Percentiles rank a stretch among this genome's conserved stretches.
phyloP scores from a whole-genome alignment of 2,329 filamentous ascomycete genomes.

The Aureobasidium sp. region DNA sequence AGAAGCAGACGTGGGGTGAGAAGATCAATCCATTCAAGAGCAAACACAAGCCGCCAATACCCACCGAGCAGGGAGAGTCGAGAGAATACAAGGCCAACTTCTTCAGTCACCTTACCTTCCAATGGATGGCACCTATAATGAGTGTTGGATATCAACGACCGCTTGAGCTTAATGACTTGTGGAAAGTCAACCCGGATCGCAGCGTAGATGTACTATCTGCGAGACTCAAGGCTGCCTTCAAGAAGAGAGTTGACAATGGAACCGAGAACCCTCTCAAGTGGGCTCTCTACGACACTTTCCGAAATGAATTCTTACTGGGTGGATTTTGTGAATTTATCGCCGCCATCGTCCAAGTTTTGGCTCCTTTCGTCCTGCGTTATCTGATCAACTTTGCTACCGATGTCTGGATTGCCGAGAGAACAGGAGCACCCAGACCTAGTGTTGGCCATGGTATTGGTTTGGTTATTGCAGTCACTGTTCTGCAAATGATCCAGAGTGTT shows the following conservation, averaged over 20 bases:
- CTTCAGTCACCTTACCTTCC: slow-evolving; percentile 70
- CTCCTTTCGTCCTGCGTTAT: slow-evolving; percentile 78
- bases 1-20: slow-evolving; percentile 57
- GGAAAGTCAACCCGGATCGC: slow-evolving; percentile 76
- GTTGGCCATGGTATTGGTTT: slow-evolving; percentile 74
- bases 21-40: slow-evolving; percentile 43
- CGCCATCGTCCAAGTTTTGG: slow-evolving; percentile 67
- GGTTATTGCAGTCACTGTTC: slow-evolving; percentile 72
- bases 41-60: slow-evolving; percentile 48
- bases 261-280: slow-evolving; percentile 67
- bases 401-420: slow-evolving; percentile 61
- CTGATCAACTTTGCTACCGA: slow-evolving; percentile 78
- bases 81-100: slow-evolving; percentile 67
- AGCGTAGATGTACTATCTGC: slow-evolving; percentile 62
- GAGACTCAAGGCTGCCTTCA: slow-evolving; percentile 62
- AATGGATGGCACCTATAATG: slow-evolving; percentile 91
- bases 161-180: slow-evolving; percentile 79
- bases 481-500: slow-evolving; percentile 79
- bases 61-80: slow-evolving; percentile 48
- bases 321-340: slow-evolving; percentile 68
- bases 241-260: slow-evolving; percentile 56
- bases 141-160: slow-evolving; percentile 75
- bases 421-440: slow-evolving; percentile 51
- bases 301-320: slow-evolving; percentile 75
- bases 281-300: slow-evolving; percentile 82